Conservation (phyloP, 1,139 yeast species). For the Yamadazyma sp. region DNA sequence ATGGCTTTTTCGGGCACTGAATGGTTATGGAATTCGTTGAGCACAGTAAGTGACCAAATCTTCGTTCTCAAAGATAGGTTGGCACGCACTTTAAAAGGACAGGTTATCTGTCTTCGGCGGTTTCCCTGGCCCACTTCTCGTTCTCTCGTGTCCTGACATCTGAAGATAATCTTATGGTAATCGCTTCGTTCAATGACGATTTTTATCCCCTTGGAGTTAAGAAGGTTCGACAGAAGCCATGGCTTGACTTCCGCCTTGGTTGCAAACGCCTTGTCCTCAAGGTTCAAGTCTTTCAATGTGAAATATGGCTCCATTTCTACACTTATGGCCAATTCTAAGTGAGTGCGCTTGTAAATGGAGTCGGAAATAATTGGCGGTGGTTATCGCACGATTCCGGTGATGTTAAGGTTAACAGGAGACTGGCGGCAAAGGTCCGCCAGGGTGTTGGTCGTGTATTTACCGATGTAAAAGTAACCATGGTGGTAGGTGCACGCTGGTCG, state of each 20-base stretch:
- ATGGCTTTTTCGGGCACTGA: background rate
- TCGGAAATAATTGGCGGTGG: background rate
- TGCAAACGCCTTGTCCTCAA: conserved; percentile 14
- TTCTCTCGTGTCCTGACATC: conserved; percentile 48
- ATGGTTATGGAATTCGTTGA: conserved; percentile 55
- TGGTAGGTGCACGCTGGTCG: too few relatives aligned
- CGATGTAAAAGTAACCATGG: too few relatives aligned
- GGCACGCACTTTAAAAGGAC: conserved; percentile 73
- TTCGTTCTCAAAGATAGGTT: conserved; percentile 57
- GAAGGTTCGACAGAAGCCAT: conserved; percentile 55
- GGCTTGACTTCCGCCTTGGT: conserved; percentile 55
- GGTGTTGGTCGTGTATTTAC: too few relatives aligned
- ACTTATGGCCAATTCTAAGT: background rate
- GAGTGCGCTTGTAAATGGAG: background rate
- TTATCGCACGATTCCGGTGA: background rate
- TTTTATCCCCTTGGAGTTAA: conserved; percentile 52
- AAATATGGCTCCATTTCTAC: conserved; percentile 2
- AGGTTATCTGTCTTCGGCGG: conserved; percentile 32
- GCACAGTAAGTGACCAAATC: conserved; percentile 61
- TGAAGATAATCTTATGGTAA: conserved; percentile 57
- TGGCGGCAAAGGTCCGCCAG: too few relatives aligned
- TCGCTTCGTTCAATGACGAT: conserved; percentile 74
- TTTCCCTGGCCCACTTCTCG: conserved; percentile 17
- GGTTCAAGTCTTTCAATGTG: conserved; percentile 11
- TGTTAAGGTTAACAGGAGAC: too few relatives aligned